Evolutionary conservation across 164 flowering plant genomes (phyloP), one percentile per base, ranked within the genome.

Genomic region (Kalanchoe fedtschenkoi): DNA sequence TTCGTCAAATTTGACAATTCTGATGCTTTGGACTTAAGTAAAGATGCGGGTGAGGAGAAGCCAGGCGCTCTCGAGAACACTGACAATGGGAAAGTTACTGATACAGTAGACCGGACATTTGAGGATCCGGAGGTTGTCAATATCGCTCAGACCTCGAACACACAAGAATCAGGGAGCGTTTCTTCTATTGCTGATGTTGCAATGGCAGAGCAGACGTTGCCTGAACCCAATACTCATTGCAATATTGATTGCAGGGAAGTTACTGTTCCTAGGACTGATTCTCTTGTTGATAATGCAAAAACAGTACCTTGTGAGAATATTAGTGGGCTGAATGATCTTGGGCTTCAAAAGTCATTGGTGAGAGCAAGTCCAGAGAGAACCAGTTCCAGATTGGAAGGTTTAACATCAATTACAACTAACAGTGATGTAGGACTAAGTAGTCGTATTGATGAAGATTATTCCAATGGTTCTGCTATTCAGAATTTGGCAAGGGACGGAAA

Each of bases 391-490:
- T 17, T 11, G 32, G 32, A 51, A 4, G 56, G 16, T 51, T 15
- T 51, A 26, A 29, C 56, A 51, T 17, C 21, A 51, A 51, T 24
- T 26, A 29, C 56, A 26, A 32, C 56, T 51, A 13, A 26, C 56
- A 7, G 10, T 51, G 32, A 24, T 26, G 56, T 51, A 28, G 56
- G 17, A 58, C 61, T 58, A 17, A 58, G n/a, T 34, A 37, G 22
- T 19, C 38, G 61, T 9, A 34, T 69, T 62, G 64, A 47, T 15
- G 68, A 72, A 61, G 76, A 65, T 34, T 66, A 61, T 62, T 39
- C 61, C 42, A 32, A 60, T 66, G 53, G 39, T 54, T 69, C 62
- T 61, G 68, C 70, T 21, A 66, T 65, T 61, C 68, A 71, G 34
- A 77, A 69, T 67, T 38, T 67, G 13, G 44, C 33, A 57, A 68